Base-by-base conservation (phyloP, 2,329 filamentous ascomycete genomes). In the Sporothrix luriei region DNA sequence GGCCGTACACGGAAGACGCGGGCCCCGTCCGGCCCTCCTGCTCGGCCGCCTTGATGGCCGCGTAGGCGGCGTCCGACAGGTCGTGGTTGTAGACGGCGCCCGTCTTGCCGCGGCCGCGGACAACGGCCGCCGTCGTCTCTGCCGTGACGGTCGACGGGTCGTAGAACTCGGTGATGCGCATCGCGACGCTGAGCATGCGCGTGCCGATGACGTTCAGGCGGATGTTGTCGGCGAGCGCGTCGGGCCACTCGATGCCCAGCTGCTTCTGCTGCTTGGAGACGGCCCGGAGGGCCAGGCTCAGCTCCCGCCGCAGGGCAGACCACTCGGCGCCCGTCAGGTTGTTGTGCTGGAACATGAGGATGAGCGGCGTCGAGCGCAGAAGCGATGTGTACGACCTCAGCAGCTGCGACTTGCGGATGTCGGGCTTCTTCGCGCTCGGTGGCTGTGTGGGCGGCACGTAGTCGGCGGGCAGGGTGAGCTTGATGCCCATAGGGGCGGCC, bases 331-430 rank as follows among this genome's bases (percentile, higher is more conserved):
- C 90, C 2, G 87, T 87, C 70, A 91, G 82, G 76, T 90, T 88
- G 81, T 88, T 88, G 81, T 90, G 82, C 76, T 90, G 82, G 84
- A 97, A 96, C 76, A 97, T 85, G 71, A 97, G 86, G 74, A 97
- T 90, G 72, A 97, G 80, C 52, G 94, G 93, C 13, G 92, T 90
- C 26, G 93, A 93, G 71, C 92, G 92, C 70, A 97, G 87, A 72
- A 97, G 84, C 61, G 94, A 95, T 66, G 94, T 92, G 81, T 97
- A 97, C 75, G 91, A 88, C 70, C 94, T 89, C 70, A 89, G 84
- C 71, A 98, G 85, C 80, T 99, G 95, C 19, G 93, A 90, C 82
- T 98, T 97, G 78, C 94, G 91, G 76, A 90, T 90, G 78, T 97
- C 91, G 61, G 94, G 87, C 24, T 90, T 91, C 78, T 94, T 92